Evolutionary conservation across 2,329 filamentous ascomycete species (phyloP).

Genomic region (Monosporascus ibericus): DNA sequence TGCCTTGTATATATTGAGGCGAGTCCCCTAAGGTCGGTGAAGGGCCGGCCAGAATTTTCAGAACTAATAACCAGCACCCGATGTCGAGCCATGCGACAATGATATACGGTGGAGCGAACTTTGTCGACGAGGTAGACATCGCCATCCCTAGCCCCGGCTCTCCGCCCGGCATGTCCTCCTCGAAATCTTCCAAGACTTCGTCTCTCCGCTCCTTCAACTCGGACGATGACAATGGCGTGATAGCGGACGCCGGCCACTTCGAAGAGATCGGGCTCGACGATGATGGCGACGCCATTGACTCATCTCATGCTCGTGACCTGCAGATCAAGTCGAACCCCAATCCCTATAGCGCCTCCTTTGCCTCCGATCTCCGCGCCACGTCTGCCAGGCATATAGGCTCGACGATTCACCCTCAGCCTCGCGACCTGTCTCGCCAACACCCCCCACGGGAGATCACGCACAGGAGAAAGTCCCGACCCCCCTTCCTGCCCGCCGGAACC

Average conservation of each 20-base stretch:
- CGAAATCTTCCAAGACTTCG: slow-evolving; percentile 86
- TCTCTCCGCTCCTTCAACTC: slow-evolving; percentile 77
- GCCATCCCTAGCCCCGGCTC: slow-evolving; percentile 51
- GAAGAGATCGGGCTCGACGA: slow-evolving; percentile 88
- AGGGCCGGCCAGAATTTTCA: not conserved
- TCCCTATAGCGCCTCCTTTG: slow-evolving; percentile 44
- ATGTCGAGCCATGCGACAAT: slow-evolving; percentile 28
- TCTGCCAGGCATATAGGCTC: slow-evolving; percentile 21
- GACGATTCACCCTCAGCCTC: slow-evolving; percentile 21
- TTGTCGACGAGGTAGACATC: slow-evolving; percentile 30
- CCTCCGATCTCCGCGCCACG: slow-evolving; percentile 35
- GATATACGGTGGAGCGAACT: slow-evolving; percentile 30
- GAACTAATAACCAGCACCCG: not conserved
- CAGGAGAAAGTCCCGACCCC: slow-evolving; percentile 31
- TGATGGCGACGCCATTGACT: slow-evolving; percentile 40
- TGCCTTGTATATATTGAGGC: not conserved
- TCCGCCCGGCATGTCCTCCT: slow-evolving; percentile 71
- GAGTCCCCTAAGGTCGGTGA: not conserved
- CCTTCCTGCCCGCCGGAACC: slow-evolving; percentile 39
- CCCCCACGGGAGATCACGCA: slow-evolving; percentile 27
- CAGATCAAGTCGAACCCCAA: slow-evolving; percentile 33
- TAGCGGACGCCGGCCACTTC: slow-evolving; percentile 75
- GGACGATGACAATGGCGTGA: slow-evolving; percentile 62
- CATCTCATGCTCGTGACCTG: slow-evolving; percentile 27
- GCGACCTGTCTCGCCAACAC: slow-evolving; percentile 21